Evolutionary conservation across 345 rosid genomes (phyloP).

Genomic region (Rhodamnia rubescens): DNA sequence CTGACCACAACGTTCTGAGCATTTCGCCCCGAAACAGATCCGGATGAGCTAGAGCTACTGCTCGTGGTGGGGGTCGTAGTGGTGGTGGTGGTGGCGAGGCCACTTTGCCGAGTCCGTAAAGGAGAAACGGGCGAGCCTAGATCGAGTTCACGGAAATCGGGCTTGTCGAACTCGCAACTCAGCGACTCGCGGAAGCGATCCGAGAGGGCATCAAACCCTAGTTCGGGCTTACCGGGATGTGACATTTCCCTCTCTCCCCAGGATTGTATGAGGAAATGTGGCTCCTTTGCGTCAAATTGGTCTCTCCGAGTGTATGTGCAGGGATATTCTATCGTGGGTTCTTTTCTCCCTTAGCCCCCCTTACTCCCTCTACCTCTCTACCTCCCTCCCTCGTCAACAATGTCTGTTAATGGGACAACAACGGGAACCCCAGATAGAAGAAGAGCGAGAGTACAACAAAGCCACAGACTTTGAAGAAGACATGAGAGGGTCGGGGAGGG

Average conservation of each 20-base stretch:
- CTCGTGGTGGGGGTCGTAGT: constrained; percentile 38
- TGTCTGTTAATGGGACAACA: constrained; percentile 13
- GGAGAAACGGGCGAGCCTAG: constrained; percentile 93
- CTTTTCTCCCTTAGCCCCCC: not conserved
- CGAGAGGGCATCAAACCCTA: constrained; percentile 24
- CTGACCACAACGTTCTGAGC: constrained; percentile 12
- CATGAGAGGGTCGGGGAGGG: not conserved
- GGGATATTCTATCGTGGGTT: not conserved
- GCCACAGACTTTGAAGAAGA: not conserved
- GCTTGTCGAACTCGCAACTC: constrained; percentile 54
- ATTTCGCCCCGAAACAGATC: constrained; percentile 58
- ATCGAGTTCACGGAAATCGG: constrained; percentile 67
- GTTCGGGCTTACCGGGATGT: constrained; percentile 35
- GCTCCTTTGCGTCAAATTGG: not conserved
- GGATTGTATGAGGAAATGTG: not conserved
- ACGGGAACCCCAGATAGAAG: constrained; percentile 1
- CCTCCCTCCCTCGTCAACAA: constrained; percentile 10
- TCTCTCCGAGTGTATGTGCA: not conserved
- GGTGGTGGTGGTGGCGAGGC: constrained; percentile 11
- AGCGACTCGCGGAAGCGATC: constrained; percentile 44
- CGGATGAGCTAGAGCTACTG: constrained; percentile 74
- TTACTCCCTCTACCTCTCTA: not conserved
- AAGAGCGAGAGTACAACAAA: not conserved
- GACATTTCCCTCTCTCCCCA: constrained; percentile 36
- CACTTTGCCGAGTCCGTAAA: constrained; percentile 39